phyloP scores from a whole-genome alignment of 148 eudicot genomes.

The Fagopyrum tataricum region DNA sequence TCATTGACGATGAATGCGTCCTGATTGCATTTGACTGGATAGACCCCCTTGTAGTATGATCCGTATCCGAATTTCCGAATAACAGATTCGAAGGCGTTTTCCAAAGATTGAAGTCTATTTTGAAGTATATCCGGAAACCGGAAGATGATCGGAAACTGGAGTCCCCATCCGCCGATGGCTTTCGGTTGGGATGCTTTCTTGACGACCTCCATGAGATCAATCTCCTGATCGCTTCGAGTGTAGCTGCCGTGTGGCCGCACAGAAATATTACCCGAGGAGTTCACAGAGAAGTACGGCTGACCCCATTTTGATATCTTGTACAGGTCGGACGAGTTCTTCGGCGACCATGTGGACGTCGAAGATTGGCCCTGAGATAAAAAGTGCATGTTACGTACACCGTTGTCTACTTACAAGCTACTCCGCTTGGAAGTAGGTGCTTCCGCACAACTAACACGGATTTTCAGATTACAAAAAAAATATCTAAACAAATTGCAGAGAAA shows the following conservation, averaged over 20 bases:
- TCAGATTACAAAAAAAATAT: too few species aligned
- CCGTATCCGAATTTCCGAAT: slow-evolving; percentile 39
- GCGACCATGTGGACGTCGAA: slow-evolving; percentile 60
- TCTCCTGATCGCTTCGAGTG: slow-evolving; percentile 61
- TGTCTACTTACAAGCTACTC: too few species aligned
- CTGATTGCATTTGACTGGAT: slow-evolving; percentile 92
- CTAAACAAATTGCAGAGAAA: too few species aligned
- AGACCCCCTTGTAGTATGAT: slow-evolving; percentile 82
- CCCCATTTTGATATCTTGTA: slow-evolving; percentile 80
- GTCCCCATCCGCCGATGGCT: slow-evolving; percentile 52
- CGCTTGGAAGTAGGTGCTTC: too few species aligned
- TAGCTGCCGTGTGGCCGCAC: slow-evolving; percentile 55
- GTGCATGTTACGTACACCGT: too few species aligned
- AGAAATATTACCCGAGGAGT: slow-evolving; percentile 53
- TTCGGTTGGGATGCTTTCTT: slow-evolving; percentile 71
- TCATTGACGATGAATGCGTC: slow-evolving; percentile 78
- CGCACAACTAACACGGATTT: too few species aligned
- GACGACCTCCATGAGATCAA: slow-evolving; percentile 71
- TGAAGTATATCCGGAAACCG: slow-evolving; percentile 80
- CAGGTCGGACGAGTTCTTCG: slow-evolving; percentile 37
- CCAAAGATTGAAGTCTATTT: slow-evolving; percentile 60
- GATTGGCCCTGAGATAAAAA: too few species aligned
- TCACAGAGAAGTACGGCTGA: slow-evolving; percentile 65
- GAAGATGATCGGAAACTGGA: slow-evolving; percentile 58
- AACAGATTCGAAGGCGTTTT: slow-evolving; percentile 59